These are phyloP conservation scores for Clathrus columnatus DNA, from an alignment of 768 basidiomycete species.

Conservation along the genomic window DNA sequence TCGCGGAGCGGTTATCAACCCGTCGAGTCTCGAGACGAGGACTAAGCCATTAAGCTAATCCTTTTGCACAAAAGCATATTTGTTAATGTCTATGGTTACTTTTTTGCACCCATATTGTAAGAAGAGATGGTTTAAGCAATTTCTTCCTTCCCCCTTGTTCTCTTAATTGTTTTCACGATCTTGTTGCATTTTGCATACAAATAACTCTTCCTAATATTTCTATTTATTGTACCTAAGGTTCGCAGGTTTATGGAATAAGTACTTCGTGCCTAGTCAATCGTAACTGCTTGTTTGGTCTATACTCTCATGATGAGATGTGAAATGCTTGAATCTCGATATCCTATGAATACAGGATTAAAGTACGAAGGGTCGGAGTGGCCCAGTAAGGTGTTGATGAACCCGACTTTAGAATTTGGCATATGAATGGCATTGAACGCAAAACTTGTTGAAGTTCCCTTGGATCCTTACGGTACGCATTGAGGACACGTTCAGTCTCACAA, in stretches of 20 bases:
- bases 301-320: too few species aligned
- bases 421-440: neutral
- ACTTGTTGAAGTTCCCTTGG: too few species aligned
- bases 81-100: neutral
- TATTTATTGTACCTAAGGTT: neutral
- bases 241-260: neutral
- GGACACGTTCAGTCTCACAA: slow-evolving; percentile 30
- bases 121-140: neutral
- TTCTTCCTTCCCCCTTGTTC: too few species aligned
- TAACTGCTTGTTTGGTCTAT: too few species aligned
- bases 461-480: too few species aligned
- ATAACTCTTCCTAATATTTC: neutral
- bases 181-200: neutral
- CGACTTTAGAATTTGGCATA: neutral
- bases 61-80: too few species aligned
- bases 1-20: neutral
- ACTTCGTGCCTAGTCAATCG: too few species aligned
- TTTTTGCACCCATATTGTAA: neutral
- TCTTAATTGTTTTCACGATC: neutral
- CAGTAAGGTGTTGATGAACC: too few species aligned
- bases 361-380: too few species aligned
- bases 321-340: too few species aligned
- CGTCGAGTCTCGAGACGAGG: slow-evolving; percentile 38
- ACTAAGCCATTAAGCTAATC: slow-evolving; percentile 32
- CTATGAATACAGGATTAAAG: too few species aligned